Evolutionary conservation across 306 rosid genomes (phyloP).

Genomic region (Cyclanthera cordifolia): DNA sequence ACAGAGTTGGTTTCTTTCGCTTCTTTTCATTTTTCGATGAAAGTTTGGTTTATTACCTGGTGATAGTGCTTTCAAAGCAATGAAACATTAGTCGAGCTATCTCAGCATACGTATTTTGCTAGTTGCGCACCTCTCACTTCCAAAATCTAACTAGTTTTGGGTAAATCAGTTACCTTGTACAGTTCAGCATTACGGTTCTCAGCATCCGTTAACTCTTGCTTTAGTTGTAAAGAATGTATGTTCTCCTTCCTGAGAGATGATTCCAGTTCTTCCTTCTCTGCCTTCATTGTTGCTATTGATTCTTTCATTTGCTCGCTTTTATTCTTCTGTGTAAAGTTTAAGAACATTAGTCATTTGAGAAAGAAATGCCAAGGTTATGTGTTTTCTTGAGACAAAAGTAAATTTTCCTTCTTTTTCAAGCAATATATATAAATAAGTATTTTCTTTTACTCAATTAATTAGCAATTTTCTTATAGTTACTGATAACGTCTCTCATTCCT

Average conservation of each 20-base stretch:
- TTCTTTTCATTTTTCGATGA: background rate
- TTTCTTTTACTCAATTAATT: background rate
- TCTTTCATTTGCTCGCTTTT: constrained; percentile 37
- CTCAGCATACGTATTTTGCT: background rate
- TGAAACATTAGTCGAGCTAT: background rate
- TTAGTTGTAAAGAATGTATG: constrained; percentile 49
- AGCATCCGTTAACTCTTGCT: constrained; percentile 65
- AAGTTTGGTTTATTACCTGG: background rate
- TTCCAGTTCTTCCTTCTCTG: constrained; percentile 72
- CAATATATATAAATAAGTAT: background rate
- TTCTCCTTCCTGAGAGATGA: constrained; percentile 61
- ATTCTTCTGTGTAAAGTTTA: constrained; percentile 41
- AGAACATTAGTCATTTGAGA: constrained; percentile 1
- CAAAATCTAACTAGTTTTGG: background rate
- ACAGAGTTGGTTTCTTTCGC: background rate
- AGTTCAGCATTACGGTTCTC: constrained; percentile 67
- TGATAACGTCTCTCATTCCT: background rate
- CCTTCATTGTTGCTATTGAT: constrained; percentile 40
- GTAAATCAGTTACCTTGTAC: constrained; percentile 49
- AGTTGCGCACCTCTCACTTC: background rate
- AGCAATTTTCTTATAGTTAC: background rate
- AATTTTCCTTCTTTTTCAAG: background rate
- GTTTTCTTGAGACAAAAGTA: background rate
- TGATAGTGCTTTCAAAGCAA: background rate
- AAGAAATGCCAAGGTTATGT: background rate